Evolutionary conservation across 2,329 filamentous ascomycete genomes (phyloP).

Genomic region (Hymenoscyphus linearis): DNA sequence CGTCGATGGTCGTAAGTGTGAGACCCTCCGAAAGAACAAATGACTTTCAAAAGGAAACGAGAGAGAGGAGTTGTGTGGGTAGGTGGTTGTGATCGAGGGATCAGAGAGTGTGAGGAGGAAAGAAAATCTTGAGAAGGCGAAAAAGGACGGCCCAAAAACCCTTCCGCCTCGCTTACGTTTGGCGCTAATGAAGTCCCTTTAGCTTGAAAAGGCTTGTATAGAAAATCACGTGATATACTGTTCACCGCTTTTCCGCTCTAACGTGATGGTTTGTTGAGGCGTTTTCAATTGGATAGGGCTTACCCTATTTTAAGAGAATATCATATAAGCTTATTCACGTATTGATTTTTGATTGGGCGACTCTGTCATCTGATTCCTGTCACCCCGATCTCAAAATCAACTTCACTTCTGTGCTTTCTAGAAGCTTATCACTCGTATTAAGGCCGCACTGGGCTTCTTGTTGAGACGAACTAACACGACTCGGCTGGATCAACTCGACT

Average conservation of each 20-base stretch:
- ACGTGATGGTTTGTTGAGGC: background rate
- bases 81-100: conserved; percentile 16
- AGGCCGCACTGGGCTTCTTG: too few species aligned
- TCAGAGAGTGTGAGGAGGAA: conserved; percentile 15
- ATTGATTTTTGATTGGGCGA: too few species aligned
- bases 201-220: background rate
- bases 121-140: conserved; percentile 27
- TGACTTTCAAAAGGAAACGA: conserved; percentile 41
- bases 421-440: too few species aligned
- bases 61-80: conserved; percentile 19
- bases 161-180: background rate
- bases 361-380: too few species aligned
- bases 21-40: conserved; percentile 38
- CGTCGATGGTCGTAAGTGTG: background rate
- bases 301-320: background rate
- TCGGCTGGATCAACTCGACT: too few species aligned
- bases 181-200: background rate
- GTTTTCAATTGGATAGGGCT: background rate
- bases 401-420: too few species aligned
- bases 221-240: background rate
- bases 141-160: conserved; percentile 13
- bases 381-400: too few species aligned
- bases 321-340: too few species aligned
- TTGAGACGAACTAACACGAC: too few species aligned
- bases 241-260: background rate